phyloP scores from a whole-genome alignment of 31 red algal species.

The Bonnemaisonia californica region DNA sequence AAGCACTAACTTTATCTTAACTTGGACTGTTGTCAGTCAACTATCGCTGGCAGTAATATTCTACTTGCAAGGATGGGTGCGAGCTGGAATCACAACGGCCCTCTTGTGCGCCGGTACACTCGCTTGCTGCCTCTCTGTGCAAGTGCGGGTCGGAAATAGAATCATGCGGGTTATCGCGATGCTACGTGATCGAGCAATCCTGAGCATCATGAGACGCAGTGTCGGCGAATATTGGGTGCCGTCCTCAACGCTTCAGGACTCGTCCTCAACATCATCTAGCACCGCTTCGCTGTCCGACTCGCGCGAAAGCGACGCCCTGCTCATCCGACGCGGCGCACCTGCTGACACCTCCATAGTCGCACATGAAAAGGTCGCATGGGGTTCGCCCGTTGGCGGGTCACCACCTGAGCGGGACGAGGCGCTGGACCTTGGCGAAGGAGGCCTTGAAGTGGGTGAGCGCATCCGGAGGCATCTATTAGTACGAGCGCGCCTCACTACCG shows the following conservation, averaged over 20 bases:
- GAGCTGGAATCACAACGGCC: conserved; percentile 42
- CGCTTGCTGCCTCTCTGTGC: conserved; percentile 48
- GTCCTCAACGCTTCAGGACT: not conserved
- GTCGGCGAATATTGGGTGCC: conserved; percentile 28
- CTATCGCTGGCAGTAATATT: conserved; percentile 68
- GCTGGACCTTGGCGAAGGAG: not conserved
- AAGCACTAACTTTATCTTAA: conserved; percentile 67
- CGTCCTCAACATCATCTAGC: conserved; percentile 45
- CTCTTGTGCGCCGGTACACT: conserved; percentile 46
- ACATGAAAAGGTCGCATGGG: not conserved
- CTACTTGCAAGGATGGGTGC: conserved; percentile 70
- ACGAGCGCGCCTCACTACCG: not conserved
- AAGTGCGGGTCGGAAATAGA: conserved; percentile 47
- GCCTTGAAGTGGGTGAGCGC: not conserved
- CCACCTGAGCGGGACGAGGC: not conserved
- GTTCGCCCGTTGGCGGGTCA: not conserved
- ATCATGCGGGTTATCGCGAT: conserved; percentile 43
- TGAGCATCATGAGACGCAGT: conserved; percentile 21
- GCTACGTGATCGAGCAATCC: conserved; percentile 50
- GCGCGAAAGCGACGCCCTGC: conserved; percentile 28
- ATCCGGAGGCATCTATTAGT: not conserved
- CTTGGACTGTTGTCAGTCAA: conserved; percentile 65
- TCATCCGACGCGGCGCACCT: not conserved
- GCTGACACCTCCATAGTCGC: not conserved
- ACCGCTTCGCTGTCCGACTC: conserved; percentile 26